These are phyloP conservation scores for Rhynchosporium agropyri DNA, from an alignment of 2,329 filamentous ascomycete genomes.

Conservation along the genomic window DNA sequence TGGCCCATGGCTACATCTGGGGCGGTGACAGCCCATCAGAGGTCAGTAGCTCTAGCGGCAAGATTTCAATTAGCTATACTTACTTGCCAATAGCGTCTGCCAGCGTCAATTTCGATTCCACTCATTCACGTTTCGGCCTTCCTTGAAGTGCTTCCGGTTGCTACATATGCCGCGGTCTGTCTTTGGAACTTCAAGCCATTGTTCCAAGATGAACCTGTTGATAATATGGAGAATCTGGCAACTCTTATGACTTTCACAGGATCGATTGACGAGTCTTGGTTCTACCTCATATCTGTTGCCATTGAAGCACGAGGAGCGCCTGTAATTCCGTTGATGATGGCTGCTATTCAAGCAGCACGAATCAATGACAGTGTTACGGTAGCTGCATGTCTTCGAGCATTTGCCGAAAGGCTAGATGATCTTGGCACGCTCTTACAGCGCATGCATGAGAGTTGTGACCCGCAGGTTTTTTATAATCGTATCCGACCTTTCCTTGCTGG, in stretches of 20 bases:
- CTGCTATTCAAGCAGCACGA: conserved; percentile 80
- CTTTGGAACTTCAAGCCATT: conserved; percentile 98
- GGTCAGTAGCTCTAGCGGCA: conserved; percentile 45
- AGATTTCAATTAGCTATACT: conserved; percentile 19
- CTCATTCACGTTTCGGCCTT: conserved; percentile 75
- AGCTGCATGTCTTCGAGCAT: conserved; percentile 72
- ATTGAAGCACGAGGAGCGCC: conserved; percentile 92
- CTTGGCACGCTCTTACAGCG: conserved; percentile 76
- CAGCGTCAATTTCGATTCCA: conserved; percentile 80
- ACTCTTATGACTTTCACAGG: conserved; percentile 91
- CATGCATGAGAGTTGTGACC: conserved; percentile 96
- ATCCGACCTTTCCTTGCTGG: conserved; percentile 96
- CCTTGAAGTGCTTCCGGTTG: conserved; percentile 87
- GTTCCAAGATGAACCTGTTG: conserved; percentile 79
- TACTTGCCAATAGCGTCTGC: conserved; percentile 55
- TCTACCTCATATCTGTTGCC: conserved; percentile 92
- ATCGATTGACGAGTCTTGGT: conserved; percentile 96
- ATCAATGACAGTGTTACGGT: conserved; percentile 70
- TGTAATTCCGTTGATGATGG: conserved; percentile 84
- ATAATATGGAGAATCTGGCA: conserved; percentile 83
- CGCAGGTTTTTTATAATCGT: conserved; percentile 90
- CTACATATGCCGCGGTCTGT: conserved; percentile 88
- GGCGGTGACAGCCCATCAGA: conserved; percentile 83
- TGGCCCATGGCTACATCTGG: conserved; percentile 96
- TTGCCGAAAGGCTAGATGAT: conserved; percentile 88